Conservation (phyloP, 2,329 filamentous ascomycete genomes). For the Trichoderma sp. region DNA sequence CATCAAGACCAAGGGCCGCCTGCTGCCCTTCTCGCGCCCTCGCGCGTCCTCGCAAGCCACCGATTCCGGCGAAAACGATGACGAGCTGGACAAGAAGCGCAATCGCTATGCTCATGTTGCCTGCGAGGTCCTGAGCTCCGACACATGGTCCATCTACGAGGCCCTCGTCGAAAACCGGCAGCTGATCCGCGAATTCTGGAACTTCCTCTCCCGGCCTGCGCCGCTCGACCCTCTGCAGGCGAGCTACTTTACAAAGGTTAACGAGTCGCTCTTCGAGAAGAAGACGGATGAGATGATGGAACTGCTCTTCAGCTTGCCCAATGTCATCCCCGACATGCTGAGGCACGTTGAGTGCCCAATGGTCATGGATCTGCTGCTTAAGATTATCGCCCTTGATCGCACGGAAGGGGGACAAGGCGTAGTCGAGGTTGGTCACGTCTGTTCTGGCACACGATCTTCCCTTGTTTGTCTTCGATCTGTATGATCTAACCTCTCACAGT, state of each 20-base stretch:
- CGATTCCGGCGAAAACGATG: slow-evolving; percentile 57
- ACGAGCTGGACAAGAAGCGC: slow-evolving; percentile 85
- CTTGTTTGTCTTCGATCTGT: neutral
- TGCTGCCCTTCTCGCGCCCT: slow-evolving; percentile 53
- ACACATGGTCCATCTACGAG: slow-evolving; percentile 96
- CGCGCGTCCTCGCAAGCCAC: slow-evolving; percentile 57
- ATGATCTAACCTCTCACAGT: slow-evolving; percentile 54
- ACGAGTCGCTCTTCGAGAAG: slow-evolving; percentile 95
- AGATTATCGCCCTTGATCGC: slow-evolving; percentile 95
- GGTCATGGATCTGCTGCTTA: slow-evolving; percentile 95
- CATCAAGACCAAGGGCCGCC: slow-evolving; percentile 49
- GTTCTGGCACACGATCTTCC: neutral
- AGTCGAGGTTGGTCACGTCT: slow-evolving; percentile 70
- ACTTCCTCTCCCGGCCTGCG: slow-evolving; percentile 79
- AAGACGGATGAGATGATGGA: slow-evolving; percentile 97
- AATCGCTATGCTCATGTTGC: slow-evolving; percentile 93
- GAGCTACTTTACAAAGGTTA: slow-evolving; percentile 98
- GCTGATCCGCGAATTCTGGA: slow-evolving; percentile 84
- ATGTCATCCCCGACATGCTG: slow-evolving; percentile 81
- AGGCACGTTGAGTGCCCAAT: slow-evolving; percentile 96
- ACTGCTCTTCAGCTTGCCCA: slow-evolving; percentile 80
- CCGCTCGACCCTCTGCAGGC: slow-evolving; percentile 91
- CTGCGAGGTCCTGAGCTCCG: slow-evolving; percentile 89
- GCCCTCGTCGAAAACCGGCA: slow-evolving; percentile 83
- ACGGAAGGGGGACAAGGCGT: slow-evolving; percentile 88